Conservation (phyloP, 1,139 yeast genomes). For the Wickerhamomyces sp. region DNA sequence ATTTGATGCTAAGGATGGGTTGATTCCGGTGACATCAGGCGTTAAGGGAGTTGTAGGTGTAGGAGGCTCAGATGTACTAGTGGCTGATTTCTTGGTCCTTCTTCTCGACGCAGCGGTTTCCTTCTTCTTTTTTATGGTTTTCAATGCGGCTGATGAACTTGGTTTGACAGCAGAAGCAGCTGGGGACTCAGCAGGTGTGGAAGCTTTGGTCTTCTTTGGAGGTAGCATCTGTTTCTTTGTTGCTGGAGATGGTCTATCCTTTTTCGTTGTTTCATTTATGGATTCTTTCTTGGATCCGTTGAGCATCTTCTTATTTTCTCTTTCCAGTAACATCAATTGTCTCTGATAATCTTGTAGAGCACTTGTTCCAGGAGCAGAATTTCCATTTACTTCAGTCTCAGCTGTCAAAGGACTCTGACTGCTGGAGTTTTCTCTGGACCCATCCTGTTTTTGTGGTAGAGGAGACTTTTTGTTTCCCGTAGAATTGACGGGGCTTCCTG, state of each 20-base stretch:
- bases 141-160: constrained; percentile 13
- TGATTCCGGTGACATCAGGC: constrained; percentile 11
- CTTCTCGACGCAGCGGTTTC: constrained; percentile 21
- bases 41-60: constrained; percentile 27
- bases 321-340: constrained; percentile 67
- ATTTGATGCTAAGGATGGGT: constrained; percentile 7
- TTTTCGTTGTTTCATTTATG: constrained; percentile 5
- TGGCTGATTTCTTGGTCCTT: constrained; percentile 25
- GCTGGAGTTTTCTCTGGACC: constrained; percentile 1
- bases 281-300: constrained; percentile 41
- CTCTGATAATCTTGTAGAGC: constrained; percentile 70
- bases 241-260: constrained; percentile 2
- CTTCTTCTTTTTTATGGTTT: constrained; percentile 19
- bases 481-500: constrained; percentile 12
- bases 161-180: constrained; percentile 10
- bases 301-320: constrained; percentile 58
- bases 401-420: constrained; percentile 12
- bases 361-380: constrained; percentile 18
- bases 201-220: constrained; percentile 18
- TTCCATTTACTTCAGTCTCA: constrained; percentile 1
- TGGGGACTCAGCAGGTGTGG: constrained; percentile 22
- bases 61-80: constrained; percentile 26
- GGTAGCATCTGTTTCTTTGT: constrained; percentile 18
- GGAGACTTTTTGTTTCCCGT: constrained; percentile 7
- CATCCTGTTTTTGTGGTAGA: constrained; percentile 3